Conservation (phyloP, 2,329 filamentous ascomycete species). For the Fusarium nurragi region DNA sequence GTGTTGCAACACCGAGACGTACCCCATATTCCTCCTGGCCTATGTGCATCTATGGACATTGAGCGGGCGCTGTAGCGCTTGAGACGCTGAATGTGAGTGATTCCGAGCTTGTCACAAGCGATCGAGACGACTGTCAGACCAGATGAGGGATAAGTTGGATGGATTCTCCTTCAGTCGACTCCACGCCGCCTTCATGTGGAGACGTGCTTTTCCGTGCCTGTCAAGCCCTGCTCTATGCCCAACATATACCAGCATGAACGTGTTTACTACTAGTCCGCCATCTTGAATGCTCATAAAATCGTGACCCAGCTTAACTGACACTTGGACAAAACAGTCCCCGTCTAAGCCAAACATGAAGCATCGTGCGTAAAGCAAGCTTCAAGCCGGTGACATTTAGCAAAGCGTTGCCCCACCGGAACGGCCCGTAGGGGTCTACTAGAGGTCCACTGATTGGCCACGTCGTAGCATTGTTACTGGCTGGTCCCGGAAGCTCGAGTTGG, state of each 20-base stretch:
- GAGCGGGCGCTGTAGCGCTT: neutral
- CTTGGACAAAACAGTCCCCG: neutral
- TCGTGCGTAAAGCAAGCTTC: constrained; percentile 1
- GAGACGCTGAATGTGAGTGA: neutral
- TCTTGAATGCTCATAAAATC: neutral
- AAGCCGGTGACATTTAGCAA: constrained; percentile 10
- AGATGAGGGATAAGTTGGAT: constrained; percentile 8
- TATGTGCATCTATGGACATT: neutral
- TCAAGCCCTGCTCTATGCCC: neutral
- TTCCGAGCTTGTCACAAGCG: neutral
- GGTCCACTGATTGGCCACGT: constrained; percentile 24
- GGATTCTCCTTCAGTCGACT: constrained; percentile 1
- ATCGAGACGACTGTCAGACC: constrained; percentile 14
- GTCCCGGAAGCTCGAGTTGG: constrained; percentile 20
- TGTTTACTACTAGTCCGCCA: neutral
- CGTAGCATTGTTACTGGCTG: constrained; percentile 14
- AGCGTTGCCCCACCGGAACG: constrained; percentile 38
- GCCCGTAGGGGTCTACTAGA: constrained; percentile 31
- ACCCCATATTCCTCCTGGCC: constrained; percentile 11
- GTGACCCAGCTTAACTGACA: neutral
- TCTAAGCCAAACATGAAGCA: constrained; percentile 1
- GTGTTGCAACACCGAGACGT: neutral
- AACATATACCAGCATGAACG: neutral
- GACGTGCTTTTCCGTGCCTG: neutral
- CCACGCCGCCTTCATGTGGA: constrained; percentile 16